phyloP scores from a whole-genome alignment of 371 early-diverging fungal species.

The Capillidium rhysosporum region DNA sequence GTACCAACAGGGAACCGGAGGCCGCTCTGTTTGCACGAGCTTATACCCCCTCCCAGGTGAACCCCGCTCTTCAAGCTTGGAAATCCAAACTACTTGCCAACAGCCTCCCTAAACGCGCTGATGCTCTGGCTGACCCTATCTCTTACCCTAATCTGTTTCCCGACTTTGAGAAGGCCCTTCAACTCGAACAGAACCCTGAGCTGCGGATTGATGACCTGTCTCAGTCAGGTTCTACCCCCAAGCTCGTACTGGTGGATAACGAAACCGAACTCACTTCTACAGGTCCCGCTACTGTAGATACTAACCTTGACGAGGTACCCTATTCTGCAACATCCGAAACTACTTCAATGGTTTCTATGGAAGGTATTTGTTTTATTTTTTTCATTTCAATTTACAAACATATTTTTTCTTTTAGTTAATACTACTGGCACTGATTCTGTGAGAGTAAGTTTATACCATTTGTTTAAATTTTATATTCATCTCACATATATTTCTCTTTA shows the following conservation, averaged over 20 bases:
- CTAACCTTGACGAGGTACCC: conserved; percentile 10
- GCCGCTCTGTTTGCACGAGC: conserved; percentile 89
- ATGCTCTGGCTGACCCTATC: conserved; percentile 69
- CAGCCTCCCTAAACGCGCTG: conserved; percentile 62
- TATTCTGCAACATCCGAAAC: conserved; percentile 20
- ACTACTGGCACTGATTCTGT: conserved; percentile 47
- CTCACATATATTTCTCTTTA: too few relatives aligned
- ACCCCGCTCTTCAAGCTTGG: conserved; percentile 46
- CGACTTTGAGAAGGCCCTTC: conserved; percentile 23
- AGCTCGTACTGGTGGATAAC: conserved; percentile 16
- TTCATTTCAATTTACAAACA: too few relatives aligned
- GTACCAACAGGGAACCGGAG: conserved; percentile 82
- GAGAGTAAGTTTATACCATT: conserved; percentile 14
- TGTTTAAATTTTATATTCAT: too few relatives aligned
- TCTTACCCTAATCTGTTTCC: conserved; percentile 74
- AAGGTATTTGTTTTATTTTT: conserved; percentile 11
- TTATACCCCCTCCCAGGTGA: conserved; percentile 53
- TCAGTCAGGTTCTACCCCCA: conserved; percentile 14
- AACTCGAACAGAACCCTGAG: conserved; percentile 16
- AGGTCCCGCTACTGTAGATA: neutral
- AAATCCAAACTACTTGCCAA: conserved; percentile 38
- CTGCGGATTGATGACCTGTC: conserved; percentile 23
- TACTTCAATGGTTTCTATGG: conserved; percentile 33
- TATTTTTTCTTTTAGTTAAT: conserved; percentile 19
- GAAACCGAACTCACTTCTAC: neutral